These are phyloP conservation scores for Lactarius hatsudake DNA, from an alignment of 768 basidiomycete species.

Conservation along the genomic window DNA sequence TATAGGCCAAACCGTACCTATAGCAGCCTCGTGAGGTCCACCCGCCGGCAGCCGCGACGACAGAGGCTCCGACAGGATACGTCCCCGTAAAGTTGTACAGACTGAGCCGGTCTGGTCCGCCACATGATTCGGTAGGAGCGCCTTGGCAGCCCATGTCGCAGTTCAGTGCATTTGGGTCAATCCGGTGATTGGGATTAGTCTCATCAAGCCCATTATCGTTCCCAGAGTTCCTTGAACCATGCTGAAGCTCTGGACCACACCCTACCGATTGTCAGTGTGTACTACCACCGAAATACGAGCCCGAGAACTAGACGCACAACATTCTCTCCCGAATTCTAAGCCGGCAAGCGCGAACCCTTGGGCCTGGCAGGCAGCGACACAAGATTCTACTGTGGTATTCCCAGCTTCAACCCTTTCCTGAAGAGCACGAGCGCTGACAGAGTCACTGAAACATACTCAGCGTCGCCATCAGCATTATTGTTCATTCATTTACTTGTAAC, in stretches of 20 bases:
- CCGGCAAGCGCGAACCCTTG: constrained; percentile 71
- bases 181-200: not conserved
- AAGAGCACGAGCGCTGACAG: constrained; percentile 35
- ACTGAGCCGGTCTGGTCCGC: not conserved
- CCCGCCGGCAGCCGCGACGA: constrained; percentile 1
- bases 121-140: not conserved
- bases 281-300: not conserved
- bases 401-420: constrained; percentile 35
- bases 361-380: constrained; percentile 61
- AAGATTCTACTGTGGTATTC: constrained; percentile 61
- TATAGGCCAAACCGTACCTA: not conserved
- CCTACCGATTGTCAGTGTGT: not conserved
- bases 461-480: not conserved
- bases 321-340: constrained; percentile 35
- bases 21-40: constrained; percentile 3
- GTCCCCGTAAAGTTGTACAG: constrained; percentile 14
- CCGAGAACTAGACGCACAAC: not conserved
- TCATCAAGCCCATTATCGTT: not conserved
- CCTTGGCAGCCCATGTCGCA: constrained; percentile 19
- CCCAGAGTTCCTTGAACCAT: not conserved
- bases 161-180: not conserved
- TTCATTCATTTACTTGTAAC: constrained; percentile 53
- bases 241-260: not conserved
- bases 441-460: constrained; percentile 33
- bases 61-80: not conserved